Conservation (phyloP, 1,139 yeast genomes). For the Taphrina sp. region DNA sequence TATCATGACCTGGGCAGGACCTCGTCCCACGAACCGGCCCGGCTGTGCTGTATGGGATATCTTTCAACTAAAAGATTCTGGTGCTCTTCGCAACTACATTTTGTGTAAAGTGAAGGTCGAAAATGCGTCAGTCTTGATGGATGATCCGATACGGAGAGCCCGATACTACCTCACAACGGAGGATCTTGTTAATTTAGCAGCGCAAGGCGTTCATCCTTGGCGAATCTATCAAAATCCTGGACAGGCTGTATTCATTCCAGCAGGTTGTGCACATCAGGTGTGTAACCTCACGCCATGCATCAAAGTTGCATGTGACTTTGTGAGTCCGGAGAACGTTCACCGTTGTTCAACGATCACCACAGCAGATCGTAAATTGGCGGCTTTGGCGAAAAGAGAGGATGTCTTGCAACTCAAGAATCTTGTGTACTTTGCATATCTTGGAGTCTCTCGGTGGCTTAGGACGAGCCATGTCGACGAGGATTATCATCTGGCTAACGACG, state of each 20-base stretch:
- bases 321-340: constrained; percentile 37
- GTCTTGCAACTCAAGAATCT: constrained; percentile 36
- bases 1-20: constrained; percentile 33
- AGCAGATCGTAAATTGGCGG: constrained; percentile 35
- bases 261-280: constrained; percentile 38
- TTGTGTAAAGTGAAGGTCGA: background rate
- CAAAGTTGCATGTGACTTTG: constrained; percentile 36
- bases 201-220: constrained; percentile 34
- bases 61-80: constrained; percentile 35
- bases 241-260: constrained; percentile 38
- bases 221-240: constrained; percentile 38
- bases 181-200: constrained; percentile 32
- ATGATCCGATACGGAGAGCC: constrained; percentile 37
- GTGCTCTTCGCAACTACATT: constrained; percentile 34
- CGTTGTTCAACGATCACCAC: constrained; percentile 32
- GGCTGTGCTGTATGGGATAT: constrained; percentile 38
- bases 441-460: background rate
- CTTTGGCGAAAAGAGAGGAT: constrained; percentile 35
- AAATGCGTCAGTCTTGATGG: constrained; percentile 14
- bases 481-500: too few species aligned
- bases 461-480: too few species aligned
- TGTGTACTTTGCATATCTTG: constrained; percentile 34
- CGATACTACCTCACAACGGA: constrained; percentile 34
- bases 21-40: background rate
- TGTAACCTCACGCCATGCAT: constrained; percentile 36